Conservation (phyloP, 192 early-diverging fungal species). For the Backusella macrospora region DNA sequence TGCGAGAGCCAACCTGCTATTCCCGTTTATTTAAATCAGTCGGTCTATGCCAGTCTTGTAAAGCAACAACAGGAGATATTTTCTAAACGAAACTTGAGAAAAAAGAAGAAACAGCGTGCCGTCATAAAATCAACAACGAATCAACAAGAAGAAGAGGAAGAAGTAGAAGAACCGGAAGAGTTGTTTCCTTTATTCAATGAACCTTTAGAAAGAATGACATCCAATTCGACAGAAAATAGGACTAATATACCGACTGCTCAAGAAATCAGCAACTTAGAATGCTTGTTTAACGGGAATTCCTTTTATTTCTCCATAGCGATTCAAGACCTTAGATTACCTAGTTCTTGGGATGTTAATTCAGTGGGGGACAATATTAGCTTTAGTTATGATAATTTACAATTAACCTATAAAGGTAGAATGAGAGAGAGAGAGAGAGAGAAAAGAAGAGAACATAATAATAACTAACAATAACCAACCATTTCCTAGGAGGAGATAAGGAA, state of each 20-base stretch:
- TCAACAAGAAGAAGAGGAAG: neutral
- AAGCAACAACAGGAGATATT: neutral
- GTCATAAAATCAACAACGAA: neutral
- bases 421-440: neutral
- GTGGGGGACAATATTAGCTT: conserved; percentile 55
- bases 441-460: too few species aligned
- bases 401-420: conserved; percentile 56
- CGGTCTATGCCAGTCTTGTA: conserved; percentile 7
- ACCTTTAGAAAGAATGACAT: neutral
- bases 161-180: neutral
- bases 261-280: neutral
- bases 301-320: conserved; percentile 7
- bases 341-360: conserved; percentile 62
- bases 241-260: neutral
- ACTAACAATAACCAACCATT: too few species aligned
- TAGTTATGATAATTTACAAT: conserved; percentile 36
- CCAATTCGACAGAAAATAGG: neutral
- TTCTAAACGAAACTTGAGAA: neutral
- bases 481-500: conserved; percentile 60
- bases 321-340: conserved; percentile 46
- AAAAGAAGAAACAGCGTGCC: too few species aligned
- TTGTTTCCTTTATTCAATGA: neutral
- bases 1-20: neutral
- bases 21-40: neutral
- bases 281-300: neutral